These are phyloP conservation scores for Crithidia mellificae DNA, from an alignment of 208 protist species.

Conservation along the genomic window DNA sequence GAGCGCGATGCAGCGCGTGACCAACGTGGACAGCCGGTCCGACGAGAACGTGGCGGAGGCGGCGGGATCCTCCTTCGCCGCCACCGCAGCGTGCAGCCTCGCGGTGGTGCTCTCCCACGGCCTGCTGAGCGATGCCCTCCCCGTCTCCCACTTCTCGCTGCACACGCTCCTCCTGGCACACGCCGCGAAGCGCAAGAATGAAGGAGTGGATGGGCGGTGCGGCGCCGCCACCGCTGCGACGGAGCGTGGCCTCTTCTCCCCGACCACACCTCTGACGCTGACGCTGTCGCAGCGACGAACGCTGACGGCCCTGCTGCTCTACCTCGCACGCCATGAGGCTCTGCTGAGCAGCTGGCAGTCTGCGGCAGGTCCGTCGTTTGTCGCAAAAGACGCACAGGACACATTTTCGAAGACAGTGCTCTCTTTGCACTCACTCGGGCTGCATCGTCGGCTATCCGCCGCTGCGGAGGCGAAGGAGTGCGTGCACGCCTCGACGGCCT, in stretches of 20 bases:
- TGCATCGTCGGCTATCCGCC: not conserved
- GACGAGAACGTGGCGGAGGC: not conserved
- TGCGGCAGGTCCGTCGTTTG: not conserved
- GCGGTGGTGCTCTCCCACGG: constrained; percentile 14
- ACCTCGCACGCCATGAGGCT: constrained; percentile 20
- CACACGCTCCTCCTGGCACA: not conserved
- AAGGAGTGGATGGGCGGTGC: not conserved
- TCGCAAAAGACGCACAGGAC: not conserved
- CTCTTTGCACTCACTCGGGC: constrained; percentile 8
- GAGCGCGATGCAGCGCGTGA: not conserved
- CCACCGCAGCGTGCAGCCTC: not conserved
- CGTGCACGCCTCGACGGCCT: not conserved
- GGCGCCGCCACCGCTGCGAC: not conserved
- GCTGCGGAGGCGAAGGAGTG: not conserved
- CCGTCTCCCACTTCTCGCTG: constrained; percentile 7
- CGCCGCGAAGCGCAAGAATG: not conserved
- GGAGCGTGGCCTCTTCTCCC: not conserved
- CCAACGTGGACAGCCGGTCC: not conserved
- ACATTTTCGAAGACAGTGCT: not conserved
- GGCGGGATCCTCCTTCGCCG: no score
- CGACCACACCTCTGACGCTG: not conserved
- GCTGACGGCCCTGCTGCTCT: constrained; percentile 11
- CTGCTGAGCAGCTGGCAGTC: constrained; percentile 16
- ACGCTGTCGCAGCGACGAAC: not conserved
- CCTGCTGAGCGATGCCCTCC: constrained; percentile 16